phyloP scores from a whole-genome alignment of 176 grass and related monocot genomes.

The Phyllostachys edulis region DNA sequence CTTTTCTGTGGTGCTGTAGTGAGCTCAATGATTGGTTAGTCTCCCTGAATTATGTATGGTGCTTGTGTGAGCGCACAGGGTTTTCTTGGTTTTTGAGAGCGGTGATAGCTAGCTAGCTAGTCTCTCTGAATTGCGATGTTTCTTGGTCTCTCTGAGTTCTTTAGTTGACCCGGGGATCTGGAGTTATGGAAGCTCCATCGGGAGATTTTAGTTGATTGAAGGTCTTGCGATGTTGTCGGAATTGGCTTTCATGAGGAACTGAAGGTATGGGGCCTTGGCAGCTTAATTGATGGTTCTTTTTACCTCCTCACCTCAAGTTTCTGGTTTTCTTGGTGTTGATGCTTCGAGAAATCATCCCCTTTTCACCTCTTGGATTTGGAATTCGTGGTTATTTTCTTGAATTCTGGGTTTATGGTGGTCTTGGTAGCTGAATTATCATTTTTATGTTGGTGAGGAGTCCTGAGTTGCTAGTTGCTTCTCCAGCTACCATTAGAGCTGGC shows the following conservation, averaged over 20 bases:
- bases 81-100: slow-evolving; percentile 29
- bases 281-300: slow-evolving; percentile 7
- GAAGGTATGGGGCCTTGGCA: slow-evolving; percentile 14
- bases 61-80: slow-evolving; percentile 11
- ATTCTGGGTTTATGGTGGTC: neutral
- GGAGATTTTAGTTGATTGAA: neutral
- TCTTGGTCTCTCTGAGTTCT: slow-evolving; percentile 8
- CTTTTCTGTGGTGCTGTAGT: slow-evolving; percentile 22
- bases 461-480: slow-evolving; percentile 18
- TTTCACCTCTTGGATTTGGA: slow-evolving; percentile 1
- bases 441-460: neutral
- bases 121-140: slow-evolving; percentile 31
- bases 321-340: slow-evolving; percentile 1
- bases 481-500: neutral
- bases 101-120: neutral
- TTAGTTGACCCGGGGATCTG: slow-evolving; percentile 24
- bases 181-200: neutral
- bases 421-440: slow-evolving; percentile 21
- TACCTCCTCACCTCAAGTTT: neutral
- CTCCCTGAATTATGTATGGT: slow-evolving; percentile 36
- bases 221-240: slow-evolving; percentile 3
- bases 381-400: slow-evolving; percentile 13
- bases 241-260: slow-evolving; percentile 23
- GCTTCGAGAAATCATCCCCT: neutral
- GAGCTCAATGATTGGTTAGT: slow-evolving; percentile 53